Evolutionary conservation across 805 yeast genomes (phyloP).

Genomic region (Kuraishia floccosa): DNA sequence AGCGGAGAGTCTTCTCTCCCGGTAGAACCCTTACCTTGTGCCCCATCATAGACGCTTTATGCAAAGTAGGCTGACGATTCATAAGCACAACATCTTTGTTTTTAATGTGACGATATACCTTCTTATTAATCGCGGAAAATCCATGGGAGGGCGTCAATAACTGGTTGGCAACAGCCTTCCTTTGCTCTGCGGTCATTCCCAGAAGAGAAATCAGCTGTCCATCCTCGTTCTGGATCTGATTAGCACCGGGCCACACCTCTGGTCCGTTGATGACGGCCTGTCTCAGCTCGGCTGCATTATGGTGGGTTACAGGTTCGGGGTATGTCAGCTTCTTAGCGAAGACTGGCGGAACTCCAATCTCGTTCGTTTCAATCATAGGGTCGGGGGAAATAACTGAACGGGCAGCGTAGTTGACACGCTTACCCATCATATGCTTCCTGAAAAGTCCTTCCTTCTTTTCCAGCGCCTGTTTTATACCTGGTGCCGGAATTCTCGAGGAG

Average conservation of each 20-base stretch:
- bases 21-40: conserved; percentile 95
- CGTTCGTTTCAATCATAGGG: conserved; percentile 95
- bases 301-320: conserved; percentile 95
- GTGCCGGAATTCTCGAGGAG: conserved; percentile 64
- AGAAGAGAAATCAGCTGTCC: conserved; percentile 72
- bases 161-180: conserved; percentile 92
- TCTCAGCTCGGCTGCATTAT: conserved; percentile 82
- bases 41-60: conserved; percentile 99
- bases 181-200: conserved; percentile 87
- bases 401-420: conserved; percentile 99
- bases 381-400: conserved; percentile 99
- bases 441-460: conserved; percentile 98
- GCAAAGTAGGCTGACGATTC: conserved; percentile 99
- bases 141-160: conserved; percentile 72
- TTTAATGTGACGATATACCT: conserved; percentile 88
- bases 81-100: conserved; percentile 93
- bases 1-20: conserved; percentile 90
- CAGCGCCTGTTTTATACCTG: conserved; percentile 95
- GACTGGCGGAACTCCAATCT: conserved; percentile 98
- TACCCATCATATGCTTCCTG: conserved; percentile 99
- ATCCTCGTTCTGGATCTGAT: conserved; percentile 91
- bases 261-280: conserved; percentile 97
- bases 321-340: conserved; percentile 92
- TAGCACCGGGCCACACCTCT: conserved; percentile 97
- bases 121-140: conserved; percentile 66